phyloP scores from a whole-genome alignment of 1,284 basidiomycete genomes.

The Fomitiporia mediterranea region DNA sequence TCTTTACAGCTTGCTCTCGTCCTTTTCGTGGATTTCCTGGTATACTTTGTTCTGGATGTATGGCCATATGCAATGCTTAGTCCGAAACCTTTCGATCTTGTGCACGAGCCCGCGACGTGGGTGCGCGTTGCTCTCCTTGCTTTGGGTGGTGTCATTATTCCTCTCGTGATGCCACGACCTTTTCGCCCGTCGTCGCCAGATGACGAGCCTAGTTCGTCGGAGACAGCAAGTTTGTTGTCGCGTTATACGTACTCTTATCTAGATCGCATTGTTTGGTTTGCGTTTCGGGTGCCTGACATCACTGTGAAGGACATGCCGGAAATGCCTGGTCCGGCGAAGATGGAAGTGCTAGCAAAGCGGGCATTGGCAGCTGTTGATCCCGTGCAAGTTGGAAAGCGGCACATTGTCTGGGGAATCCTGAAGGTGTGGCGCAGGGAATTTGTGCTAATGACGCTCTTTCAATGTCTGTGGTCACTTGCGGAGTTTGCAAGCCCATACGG shows the following conservation, averaged over 20 bases:
- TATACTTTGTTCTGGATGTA: constrained; percentile 48
- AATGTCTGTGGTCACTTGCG: not conserved
- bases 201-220: constrained; percentile 24
- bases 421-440: constrained; percentile 8
- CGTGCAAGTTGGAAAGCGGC: constrained; percentile 15
- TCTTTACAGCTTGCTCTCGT: constrained; percentile 30
- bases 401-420: constrained; percentile 18
- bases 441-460: not conserved
- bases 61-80: constrained; percentile 44
- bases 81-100: constrained; percentile 37
- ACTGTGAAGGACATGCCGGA: constrained; percentile 16
- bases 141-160: constrained; percentile 38
- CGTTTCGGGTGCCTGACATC: constrained; percentile 17
- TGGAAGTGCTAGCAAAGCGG: not conserved
- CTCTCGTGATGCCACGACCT: constrained; percentile 41
- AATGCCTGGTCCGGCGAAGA: constrained; percentile 1
- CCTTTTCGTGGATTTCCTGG: constrained; percentile 36
- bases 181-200: constrained; percentile 40
- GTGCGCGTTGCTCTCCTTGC: constrained; percentile 36
- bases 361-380: constrained; percentile 4
- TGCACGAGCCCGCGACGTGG: constrained; percentile 35
- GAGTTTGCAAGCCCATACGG: constrained; percentile 16
- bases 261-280: constrained; percentile 15
- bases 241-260: constrained; percentile 14
- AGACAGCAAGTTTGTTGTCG: constrained; percentile 13